These are phyloP conservation scores for Monoraphidium neglectum DNA, from an alignment of 139 green algal genomes.

Conservation along the genomic window DNA sequence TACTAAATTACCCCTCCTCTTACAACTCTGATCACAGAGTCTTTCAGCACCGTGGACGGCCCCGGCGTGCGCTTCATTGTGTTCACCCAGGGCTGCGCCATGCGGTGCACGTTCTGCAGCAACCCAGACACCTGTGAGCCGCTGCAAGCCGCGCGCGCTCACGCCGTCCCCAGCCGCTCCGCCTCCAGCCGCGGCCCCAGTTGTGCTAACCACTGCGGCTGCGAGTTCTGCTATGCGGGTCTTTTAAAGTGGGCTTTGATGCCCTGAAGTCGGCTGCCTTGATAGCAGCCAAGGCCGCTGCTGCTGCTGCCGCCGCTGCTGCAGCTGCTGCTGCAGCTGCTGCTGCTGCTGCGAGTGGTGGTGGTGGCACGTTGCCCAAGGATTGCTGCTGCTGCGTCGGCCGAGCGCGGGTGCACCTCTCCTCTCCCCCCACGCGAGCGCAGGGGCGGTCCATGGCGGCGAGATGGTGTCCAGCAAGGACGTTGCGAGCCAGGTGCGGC, in stretches of 20 bases:
- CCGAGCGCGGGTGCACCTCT: neutral
- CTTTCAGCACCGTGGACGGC: slow-evolving; percentile 58
- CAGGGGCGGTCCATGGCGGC: neutral
- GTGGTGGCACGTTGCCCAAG: neutral
- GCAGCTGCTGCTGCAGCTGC: slow-evolving; percentile 3
- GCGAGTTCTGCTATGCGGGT: no score
- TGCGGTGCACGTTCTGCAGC: slow-evolving; percentile 73
- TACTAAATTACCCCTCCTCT: no score
- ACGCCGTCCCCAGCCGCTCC: no score
- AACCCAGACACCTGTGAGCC: slow-evolving; percentile 60
- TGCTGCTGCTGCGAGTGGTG: neutral
- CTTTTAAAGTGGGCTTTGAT: no score
- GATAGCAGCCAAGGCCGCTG: slow-evolving; percentile 30
- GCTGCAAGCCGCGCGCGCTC: no score
- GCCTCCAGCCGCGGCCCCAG: no score
- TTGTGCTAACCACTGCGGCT: no score
- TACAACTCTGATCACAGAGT: slow-evolving; percentile 31
- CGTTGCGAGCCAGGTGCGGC: slow-evolving; percentile 12
- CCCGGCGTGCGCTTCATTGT: slow-evolving; percentile 63
- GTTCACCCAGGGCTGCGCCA: slow-evolving; percentile 68
- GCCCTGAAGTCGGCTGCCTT: no score
- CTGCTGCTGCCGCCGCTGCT: neutral
- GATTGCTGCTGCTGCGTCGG: no score
- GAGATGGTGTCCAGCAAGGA: slow-evolving; percentile 18
- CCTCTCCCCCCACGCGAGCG: neutral